Base-by-base conservation (phyloP, 2,329 filamentous ascomycete species). In the Arachnopeziza araneosa region DNA sequence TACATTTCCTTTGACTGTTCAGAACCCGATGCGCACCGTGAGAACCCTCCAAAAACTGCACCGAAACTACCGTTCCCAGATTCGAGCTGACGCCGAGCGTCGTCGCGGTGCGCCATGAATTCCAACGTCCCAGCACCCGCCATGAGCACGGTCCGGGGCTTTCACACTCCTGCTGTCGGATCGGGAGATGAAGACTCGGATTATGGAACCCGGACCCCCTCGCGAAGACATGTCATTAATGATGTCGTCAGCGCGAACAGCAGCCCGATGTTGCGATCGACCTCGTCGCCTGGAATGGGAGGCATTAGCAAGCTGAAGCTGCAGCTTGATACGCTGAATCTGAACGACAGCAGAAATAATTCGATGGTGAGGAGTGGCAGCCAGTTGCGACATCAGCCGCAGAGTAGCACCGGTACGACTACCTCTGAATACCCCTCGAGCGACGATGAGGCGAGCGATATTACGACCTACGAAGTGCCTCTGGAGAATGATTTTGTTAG, bases 401-500 rank as follows among this genome's bases (percentile, higher is more conserved):
- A 78, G 68, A 83, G 70, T 58, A 71, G 68, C 55, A 68, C 69
- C 5, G 67, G 67, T 17, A 70, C 67, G 14, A 54, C 32, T 49
- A 69, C 69, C 9, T 68, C 66, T 68, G 71, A 70, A 19, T 48
- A 23, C 12, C 21, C n/a, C 9, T 72, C 81, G 66, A 87, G 83
- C 67, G 86, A 89, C 66, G 84, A 85, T 58, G 71, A 71, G 57
- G 79, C 80, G 50, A 93, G 89, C 1, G 89, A 93, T 68, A 83
- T 83, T 72, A 89, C 90, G 56, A 90, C 87, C 71, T 97, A 96
- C 71, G 90, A 97, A 75, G 86, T 97, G 64, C 85, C 85, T 56
- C 80, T 97, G 48, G 89, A 95, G 67, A 77, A 91, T 63, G 93
- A 97, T 72, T 97, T 96, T 68, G 82, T 91, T 62, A 95, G 90